Conservation (phyloP, 129 eudicot species). For the Escallonia rubra region DNA sequence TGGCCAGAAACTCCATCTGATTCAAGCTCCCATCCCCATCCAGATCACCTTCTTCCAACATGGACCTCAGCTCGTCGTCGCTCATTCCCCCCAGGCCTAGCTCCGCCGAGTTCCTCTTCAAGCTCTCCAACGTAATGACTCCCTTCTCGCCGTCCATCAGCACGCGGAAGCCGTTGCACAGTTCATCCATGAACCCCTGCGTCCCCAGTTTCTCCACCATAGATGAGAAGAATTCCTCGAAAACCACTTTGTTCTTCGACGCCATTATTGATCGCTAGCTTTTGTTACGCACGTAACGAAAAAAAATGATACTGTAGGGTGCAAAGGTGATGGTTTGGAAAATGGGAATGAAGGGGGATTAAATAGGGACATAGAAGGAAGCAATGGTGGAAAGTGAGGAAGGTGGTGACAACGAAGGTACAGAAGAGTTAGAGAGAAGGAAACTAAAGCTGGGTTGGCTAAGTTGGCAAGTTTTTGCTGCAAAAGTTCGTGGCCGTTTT, state of each 20-base stretch:
- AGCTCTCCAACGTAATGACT: constrained; percentile 43
- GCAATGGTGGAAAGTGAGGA: neutral
- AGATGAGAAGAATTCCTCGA: constrained; percentile 33
- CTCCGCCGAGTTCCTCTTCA: constrained; percentile 28
- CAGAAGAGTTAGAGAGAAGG: neutral
- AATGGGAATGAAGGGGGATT: neutral
- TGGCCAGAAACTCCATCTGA: constrained; percentile 61
- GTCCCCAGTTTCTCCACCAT: constrained; percentile 43
- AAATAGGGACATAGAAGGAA: neutral
- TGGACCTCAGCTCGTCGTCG: constrained; percentile 34
- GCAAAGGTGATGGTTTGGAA: neutral
- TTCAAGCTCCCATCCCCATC: constrained; percentile 43
- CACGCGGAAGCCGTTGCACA: constrained; percentile 36
- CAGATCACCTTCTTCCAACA: constrained; percentile 49
- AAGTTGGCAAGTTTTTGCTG: neutral
- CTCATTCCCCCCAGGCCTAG: constrained; percentile 32
- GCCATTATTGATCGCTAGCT: neutral
- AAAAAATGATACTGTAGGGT: neutral
- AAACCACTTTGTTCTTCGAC: neutral
- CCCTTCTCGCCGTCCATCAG: constrained; percentile 32
- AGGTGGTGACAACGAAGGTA: neutral
- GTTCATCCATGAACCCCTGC: constrained; percentile 38
- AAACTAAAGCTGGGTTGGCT: no score
- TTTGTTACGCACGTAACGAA: neutral
- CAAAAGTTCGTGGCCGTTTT: neutral